Conservation (phyloP, 108 stramenopile species). For the Cyclotella cryptica region DNA sequence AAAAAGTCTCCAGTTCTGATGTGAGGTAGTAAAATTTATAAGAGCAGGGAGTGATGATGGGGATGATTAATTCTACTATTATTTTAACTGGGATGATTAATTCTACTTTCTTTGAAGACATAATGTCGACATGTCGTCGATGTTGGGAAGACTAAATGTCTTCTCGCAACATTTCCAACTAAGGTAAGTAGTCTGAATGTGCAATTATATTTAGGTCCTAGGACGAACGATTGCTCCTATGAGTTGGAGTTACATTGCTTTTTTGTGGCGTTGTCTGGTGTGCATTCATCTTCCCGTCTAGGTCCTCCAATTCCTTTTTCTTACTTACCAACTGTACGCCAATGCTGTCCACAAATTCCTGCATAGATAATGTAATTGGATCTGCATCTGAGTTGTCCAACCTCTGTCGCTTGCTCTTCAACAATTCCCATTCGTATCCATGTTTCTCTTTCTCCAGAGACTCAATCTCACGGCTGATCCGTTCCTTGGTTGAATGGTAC, state of each 20-base stretch:
- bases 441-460: background rate
- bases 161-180: too few species aligned
- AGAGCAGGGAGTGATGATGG: too few species aligned
- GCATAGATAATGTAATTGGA: background rate
- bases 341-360: background rate
- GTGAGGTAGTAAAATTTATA: too few species aligned
- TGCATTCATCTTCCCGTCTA: background rate
- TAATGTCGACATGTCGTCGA: too few species aligned
- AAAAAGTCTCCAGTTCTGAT: too few species aligned
- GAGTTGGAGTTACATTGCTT: background rate
- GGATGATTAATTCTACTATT: too few species aligned
- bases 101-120: too few species aligned
- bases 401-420: background rate
- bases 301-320: background rate
- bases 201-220: too few species aligned
- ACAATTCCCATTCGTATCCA: conserved; percentile 2
- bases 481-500: background rate
- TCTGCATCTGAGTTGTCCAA: background rate
- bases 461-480: background rate
- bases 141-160: too few species aligned
- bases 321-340: background rate
- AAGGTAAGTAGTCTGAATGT: too few species aligned
- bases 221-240: background rate
- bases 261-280: background rate
- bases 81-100: too few species aligned